These are phyloP conservation scores for Prototheca stagnorum DNA, from an alignment of 163 green algal genomes.

Conservation along the genomic window DNA sequence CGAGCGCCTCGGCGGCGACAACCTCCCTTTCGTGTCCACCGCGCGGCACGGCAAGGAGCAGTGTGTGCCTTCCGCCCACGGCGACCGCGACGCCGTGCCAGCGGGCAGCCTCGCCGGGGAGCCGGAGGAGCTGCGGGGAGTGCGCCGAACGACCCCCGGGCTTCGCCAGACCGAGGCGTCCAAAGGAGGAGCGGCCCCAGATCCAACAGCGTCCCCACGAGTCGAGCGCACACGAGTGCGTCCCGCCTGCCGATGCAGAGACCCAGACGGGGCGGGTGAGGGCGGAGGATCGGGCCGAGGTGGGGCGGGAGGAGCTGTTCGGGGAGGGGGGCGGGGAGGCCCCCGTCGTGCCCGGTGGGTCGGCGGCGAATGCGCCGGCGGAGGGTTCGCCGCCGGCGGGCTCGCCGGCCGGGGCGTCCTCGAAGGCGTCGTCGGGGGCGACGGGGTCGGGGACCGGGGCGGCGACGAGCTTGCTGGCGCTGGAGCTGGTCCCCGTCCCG, in stretches of 20 bases:
- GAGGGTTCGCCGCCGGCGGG: no score
- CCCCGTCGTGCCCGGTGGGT: no score
- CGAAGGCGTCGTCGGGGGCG: conserved; percentile 18
- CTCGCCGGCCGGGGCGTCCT: conserved; percentile 56
- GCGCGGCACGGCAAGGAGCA: conserved; percentile 53
- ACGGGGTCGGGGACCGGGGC: conserved; percentile 34
- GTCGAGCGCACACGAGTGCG: no score
- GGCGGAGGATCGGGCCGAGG: no score
- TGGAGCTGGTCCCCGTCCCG: conserved; percentile 60
- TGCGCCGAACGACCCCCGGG: conserved; percentile 37
- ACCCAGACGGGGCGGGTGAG: no score
- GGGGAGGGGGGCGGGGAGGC: no score
- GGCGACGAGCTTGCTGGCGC: conserved; percentile 52
- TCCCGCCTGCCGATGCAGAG: no score
- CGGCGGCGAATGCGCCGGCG: no score
- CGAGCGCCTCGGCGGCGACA: no score
- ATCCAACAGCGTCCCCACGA: conserved; percentile 61
- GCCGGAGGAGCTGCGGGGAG: conserved; percentile 35
- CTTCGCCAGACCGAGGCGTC: conserved; percentile 41
- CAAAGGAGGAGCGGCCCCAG: conserved; percentile 56
- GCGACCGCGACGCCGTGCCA: conserved; percentile 54
- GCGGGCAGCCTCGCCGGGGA: conserved; percentile 48
- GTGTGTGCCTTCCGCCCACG: conserved; percentile 49
- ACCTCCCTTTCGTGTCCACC: no score
- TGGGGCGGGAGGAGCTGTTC: no score